Evolutionary conservation across 768 basidiomycete genomes (phyloP).

Genomic region (Pulveroboletus sp.): DNA sequence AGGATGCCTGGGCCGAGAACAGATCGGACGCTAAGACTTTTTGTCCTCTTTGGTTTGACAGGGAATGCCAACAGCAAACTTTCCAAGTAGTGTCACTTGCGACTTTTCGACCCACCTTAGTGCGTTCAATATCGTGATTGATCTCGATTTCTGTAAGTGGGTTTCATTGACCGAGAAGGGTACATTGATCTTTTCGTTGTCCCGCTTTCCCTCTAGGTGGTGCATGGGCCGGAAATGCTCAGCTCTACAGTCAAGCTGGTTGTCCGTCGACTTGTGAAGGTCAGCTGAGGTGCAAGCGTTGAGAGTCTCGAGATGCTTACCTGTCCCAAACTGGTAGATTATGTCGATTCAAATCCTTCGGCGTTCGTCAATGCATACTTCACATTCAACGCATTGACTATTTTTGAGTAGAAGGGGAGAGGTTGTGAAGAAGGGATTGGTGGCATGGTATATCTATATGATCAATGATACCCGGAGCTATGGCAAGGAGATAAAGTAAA

Average conservation of each 20-base stretch:
- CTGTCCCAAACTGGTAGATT: slow-evolving; percentile 20
- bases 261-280: slow-evolving; percentile 29
- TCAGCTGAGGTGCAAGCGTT: slow-evolving; percentile 8
- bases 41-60: slow-evolving; percentile 14
- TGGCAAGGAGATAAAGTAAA: too few species aligned
- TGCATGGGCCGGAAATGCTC: slow-evolving; percentile 25
- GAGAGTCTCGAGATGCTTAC: neutral
- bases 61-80: slow-evolving; percentile 61
- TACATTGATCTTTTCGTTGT: neutral
- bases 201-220: slow-evolving; percentile 14
- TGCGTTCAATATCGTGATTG: slow-evolving; percentile 63
- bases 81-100: slow-evolving; percentile 55
- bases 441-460: neutral
- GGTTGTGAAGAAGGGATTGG: neutral
- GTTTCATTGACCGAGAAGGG: neutral
- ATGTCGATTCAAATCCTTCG: slow-evolving; percentile 35
- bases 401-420: slow-evolving; percentile 29
- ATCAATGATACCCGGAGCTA: neutral
- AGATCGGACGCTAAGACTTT: neutral
- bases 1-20: neutral
- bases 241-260: slow-evolving; percentile 16
- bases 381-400: slow-evolving; percentile 34
- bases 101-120: slow-evolving; percentile 53
- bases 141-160: slow-evolving; percentile 34
- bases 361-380: slow-evolving; percentile 43